These are phyloP conservation scores for Rhododendron griersonianum DNA, from an alignment of 148 eudicot genomes.

Conservation along the genomic window DNA sequence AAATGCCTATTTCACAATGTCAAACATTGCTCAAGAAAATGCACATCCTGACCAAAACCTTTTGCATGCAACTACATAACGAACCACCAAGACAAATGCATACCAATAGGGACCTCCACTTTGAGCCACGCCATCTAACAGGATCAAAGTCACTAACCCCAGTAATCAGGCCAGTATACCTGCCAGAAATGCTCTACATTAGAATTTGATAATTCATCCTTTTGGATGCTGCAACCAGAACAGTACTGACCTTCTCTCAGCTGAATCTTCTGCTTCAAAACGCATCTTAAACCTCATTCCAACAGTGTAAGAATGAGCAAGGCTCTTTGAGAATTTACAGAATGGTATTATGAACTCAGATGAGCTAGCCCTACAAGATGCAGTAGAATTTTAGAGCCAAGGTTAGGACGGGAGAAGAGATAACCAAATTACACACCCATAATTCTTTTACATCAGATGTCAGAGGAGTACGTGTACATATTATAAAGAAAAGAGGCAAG, in stretches of 20 bases:
- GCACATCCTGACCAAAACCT: not conserved
- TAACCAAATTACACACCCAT: not conserved
- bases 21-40: not conserved
- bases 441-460: not conserved
- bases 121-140: conserved; percentile 86
- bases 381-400: not conserved
- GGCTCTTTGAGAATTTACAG: conserved; percentile 61
- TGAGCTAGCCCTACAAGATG: conserved; percentile 54
- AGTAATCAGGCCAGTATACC: conserved; percentile 77
- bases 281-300: conserved; percentile 90
- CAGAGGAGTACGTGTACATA: not conserved
- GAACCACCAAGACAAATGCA: conserved; percentile 3
- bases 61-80: not conserved
- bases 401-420: not conserved
- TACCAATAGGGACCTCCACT: conserved; percentile 95
- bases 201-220: conserved; percentile 1
- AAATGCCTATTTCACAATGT: not conserved
- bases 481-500: not conserved
- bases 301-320: conserved; percentile 40
- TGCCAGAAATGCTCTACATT: conserved; percentile 21
- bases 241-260: conserved; percentile 64
- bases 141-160: conserved; percentile 83
- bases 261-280: conserved; percentile 76
- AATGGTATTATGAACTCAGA: conserved; percentile 79
- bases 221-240: not conserved